Conservation (phyloP, 140 eudicot species). For the Eryngium alpinum region DNA sequence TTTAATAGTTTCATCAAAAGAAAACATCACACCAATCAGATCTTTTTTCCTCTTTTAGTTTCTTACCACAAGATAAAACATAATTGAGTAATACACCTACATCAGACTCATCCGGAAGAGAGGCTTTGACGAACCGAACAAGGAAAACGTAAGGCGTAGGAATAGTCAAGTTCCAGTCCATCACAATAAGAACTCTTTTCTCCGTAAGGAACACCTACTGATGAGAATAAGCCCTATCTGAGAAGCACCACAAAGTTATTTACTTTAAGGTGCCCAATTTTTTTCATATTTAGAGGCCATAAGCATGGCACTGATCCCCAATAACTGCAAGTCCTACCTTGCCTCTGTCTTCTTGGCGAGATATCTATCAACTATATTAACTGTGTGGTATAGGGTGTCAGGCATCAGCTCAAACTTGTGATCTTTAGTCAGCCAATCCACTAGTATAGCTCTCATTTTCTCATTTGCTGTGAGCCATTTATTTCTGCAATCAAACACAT, state of each 20-base stretch:
- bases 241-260: slow-evolving; percentile 23
- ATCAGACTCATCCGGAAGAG: slow-evolving; percentile 20
- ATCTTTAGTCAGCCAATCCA: slow-evolving; percentile 84
- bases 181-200: slow-evolving; percentile 24
- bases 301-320: slow-evolving; percentile 86
- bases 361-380: slow-evolving; percentile 75
- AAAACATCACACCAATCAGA: neutral
- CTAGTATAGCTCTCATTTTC: slow-evolving; percentile 54
- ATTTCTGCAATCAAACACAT: slow-evolving; percentile 32
- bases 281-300: slow-evolving; percentile 27
- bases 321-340: slow-evolving; percentile 69
- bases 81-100: neutral
- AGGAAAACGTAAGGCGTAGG: slow-evolving; percentile 36
- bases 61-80: neutral
- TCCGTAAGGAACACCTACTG: slow-evolving; percentile 35
- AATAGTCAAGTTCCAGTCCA: slow-evolving; percentile 33
- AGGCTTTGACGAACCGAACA: slow-evolving; percentile 33
- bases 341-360: slow-evolving; percentile 42
- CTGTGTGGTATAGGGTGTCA: slow-evolving; percentile 71
- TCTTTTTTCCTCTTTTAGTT: neutral
- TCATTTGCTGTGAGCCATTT: slow-evolving; percentile 36
- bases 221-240: slow-evolving; percentile 18
- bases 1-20: neutral
- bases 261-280: slow-evolving; percentile 37
- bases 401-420: slow-evolving; percentile 79